Base-by-base conservation (phyloP, 2,329 filamentous ascomycete genomes). In the Volutella citrinella region DNA sequence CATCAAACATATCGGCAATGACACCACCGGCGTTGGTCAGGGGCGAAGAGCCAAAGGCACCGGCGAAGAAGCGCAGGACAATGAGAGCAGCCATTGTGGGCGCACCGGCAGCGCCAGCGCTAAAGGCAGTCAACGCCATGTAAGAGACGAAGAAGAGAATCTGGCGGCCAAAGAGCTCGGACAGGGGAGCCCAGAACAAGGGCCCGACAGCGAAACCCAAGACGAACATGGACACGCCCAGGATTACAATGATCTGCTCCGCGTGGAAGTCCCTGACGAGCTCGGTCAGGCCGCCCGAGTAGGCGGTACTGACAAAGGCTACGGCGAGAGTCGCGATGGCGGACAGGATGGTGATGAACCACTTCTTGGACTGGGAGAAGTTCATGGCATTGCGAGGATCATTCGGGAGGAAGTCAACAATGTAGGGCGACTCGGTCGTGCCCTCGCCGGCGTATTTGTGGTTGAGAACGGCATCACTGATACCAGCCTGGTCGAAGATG, bases 251-350 rank as follows among this genome's bases (percentile, higher is more conserved):
- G 45, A 76, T 74, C 2, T 48, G 48, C 2, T 61, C 64, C 18
- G 77, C 66, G 10, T 61, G 36, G 43, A 86, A 84, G 20, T 78
- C 65, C 2, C 41, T 26, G 11, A 80, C 65, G 33, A 87, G 68
- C 30, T 77, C 63, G 8, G 46, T 36, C 11, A 80, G 56, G 28
- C 76, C 77, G 10, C 78, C 77, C 5, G 75, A 76, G 56, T 78
- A 85, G 19, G 82, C 82, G 2, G 79, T 82, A 13, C 80, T 84
- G 34, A 78, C 76, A 48, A 89, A 83, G 4, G 84, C 69, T 19
- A 87, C 81, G 18, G 73, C 81, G 26, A 89, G 69, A 2, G 82
- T 84, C 11, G 83, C 77, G 18, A 83, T 49, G 10, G 83, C 81
- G 36, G 82, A 76, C 24, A 82, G 56, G 32, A 75, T 52, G 3